Conservation (phyloP, 352 stramenopile species). For the Globisporangium perplexum region DNA sequence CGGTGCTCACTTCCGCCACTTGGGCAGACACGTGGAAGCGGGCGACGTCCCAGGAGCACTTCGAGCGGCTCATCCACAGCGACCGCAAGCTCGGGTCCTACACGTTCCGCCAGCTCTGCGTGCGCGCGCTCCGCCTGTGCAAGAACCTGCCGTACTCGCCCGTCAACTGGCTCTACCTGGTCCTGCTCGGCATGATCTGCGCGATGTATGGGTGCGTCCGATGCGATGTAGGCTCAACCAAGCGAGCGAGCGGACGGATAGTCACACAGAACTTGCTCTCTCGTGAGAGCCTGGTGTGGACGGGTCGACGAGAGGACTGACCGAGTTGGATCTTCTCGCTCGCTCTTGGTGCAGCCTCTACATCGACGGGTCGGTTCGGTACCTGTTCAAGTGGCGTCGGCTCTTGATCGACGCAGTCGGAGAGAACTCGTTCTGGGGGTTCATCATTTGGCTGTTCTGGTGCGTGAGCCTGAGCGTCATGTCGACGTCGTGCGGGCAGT, state of each 20-base stretch:
- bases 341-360: constrained; percentile 28
- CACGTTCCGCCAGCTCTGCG: constrained; percentile 49
- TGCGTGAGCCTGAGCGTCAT: constrained; percentile 44
- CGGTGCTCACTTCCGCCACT: background rate
- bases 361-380: constrained; percentile 61
- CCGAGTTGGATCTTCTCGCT: background rate
- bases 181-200: constrained; percentile 46
- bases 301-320: background rate
- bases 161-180: constrained; percentile 76
- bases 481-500: constrained; percentile 50
- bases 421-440: constrained; percentile 50
- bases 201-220: constrained; percentile 54
- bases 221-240: background rate
- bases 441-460: constrained; percentile 67
- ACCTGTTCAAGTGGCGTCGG: constrained; percentile 53
- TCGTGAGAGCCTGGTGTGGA: background rate
- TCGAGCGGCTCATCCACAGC: constrained; percentile 48
- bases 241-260: too few species aligned
- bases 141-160: constrained; percentile 79
- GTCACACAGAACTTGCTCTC: background rate
- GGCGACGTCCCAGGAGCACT: constrained; percentile 61
- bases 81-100: constrained; percentile 40
- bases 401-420: constrained; percentile 51
- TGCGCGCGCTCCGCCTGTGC: constrained; percentile 53
- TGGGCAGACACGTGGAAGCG: constrained; percentile 59